Percentiles rank a stretch among this genome's conserved stretches.
Evolutionary conservation across 2,329 filamentous ascomycete genomes (phyloP).

Genomic region (Colletotrichum karsti): DNA sequence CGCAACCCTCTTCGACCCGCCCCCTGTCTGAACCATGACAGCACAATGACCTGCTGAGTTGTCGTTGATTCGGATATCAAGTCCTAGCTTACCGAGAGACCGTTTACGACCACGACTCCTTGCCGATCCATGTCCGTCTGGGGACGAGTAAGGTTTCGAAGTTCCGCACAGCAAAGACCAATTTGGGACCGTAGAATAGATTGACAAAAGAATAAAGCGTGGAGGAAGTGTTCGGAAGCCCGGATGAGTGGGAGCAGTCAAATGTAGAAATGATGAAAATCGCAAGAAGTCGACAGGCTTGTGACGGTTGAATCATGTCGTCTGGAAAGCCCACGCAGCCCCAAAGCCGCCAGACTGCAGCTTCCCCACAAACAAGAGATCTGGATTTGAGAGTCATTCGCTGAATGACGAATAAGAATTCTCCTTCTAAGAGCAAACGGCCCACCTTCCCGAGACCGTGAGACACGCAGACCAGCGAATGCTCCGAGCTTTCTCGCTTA

Average conservation of each 20-base stretch:
- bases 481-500: conserved; percentile 1
- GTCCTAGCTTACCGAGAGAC: conserved; percentile 17
- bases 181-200: too few relatives aligned
- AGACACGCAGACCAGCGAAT: not conserved
- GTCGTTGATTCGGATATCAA: not conserved
- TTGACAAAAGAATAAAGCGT: too few relatives aligned
- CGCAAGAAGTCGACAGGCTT: not conserved
- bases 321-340: not conserved
- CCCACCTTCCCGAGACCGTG: not conserved
- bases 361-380: not conserved
- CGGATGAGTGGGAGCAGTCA: not conserved
- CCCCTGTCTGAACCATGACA: too few relatives aligned
- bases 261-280: not conserved
- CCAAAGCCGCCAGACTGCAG: not conserved
- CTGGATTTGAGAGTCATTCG: not conserved
- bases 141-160: too few relatives aligned
- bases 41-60: too few relatives aligned
- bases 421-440: not conserved
- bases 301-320: not conserved
- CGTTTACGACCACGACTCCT: conserved; percentile 12
- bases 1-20: too few relatives aligned
- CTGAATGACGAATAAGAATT: not conserved
- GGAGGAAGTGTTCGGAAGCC: not conserved
- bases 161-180: too few relatives aligned
- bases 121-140: conserved; percentile 14